Conservation (phyloP, 352 stramenopile species). For the Paralagenidium karlingii region DNA sequence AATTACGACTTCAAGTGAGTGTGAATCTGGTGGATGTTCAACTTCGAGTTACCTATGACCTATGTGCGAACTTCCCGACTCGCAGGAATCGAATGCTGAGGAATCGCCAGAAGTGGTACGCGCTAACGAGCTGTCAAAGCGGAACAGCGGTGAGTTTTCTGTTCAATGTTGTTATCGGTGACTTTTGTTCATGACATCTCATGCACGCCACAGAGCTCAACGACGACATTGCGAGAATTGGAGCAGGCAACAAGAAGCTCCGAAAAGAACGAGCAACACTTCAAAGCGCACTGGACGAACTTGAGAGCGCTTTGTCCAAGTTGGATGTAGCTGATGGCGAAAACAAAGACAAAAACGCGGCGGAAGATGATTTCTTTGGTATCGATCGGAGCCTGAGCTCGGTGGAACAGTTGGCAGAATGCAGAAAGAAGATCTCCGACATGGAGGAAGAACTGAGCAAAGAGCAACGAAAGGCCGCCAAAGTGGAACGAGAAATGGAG, state of each 20-base stretch:
- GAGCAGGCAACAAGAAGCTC: slow-evolving; percentile 67
- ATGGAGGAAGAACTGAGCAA: slow-evolving; percentile 74
- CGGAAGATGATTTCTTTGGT: slow-evolving; percentile 66
- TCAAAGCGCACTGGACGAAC: slow-evolving; percentile 48
- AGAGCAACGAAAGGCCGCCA: slow-evolving; percentile 57
- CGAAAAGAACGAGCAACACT: slow-evolving; percentile 63
- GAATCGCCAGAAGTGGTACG: slow-evolving; percentile 70
- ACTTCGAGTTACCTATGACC: too few relatives aligned
- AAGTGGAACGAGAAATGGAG: slow-evolving; percentile 76
- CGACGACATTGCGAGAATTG: slow-evolving; percentile 79
- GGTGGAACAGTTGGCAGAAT: slow-evolving; percentile 32
- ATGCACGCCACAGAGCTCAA: slow-evolving; percentile 65
- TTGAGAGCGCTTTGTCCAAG: slow-evolving; percentile 54
- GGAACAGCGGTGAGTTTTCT: too few relatives aligned
- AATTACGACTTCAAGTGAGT: too few relatives aligned
- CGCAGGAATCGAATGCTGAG: slow-evolving; percentile 52
- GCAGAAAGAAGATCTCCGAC: slow-evolving; percentile 55
- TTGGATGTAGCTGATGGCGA: slow-evolving; percentile 28
- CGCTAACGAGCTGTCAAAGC: slow-evolving; percentile 56
- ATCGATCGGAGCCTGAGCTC: slow-evolving; percentile 48
- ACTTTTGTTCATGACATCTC: too few relatives aligned
- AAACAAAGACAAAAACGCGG: slow-evolving; percentile 26
- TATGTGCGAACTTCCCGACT: too few relatives aligned
- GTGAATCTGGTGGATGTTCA: too few relatives aligned
- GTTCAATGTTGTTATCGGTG: too few relatives aligned